A percentile compares a stretch with the other conserved stretches of the same genome.
Evolutionary conservation across 169 alveolate species (phyloP).

Genomic region (Eimeria tenella): DNA sequence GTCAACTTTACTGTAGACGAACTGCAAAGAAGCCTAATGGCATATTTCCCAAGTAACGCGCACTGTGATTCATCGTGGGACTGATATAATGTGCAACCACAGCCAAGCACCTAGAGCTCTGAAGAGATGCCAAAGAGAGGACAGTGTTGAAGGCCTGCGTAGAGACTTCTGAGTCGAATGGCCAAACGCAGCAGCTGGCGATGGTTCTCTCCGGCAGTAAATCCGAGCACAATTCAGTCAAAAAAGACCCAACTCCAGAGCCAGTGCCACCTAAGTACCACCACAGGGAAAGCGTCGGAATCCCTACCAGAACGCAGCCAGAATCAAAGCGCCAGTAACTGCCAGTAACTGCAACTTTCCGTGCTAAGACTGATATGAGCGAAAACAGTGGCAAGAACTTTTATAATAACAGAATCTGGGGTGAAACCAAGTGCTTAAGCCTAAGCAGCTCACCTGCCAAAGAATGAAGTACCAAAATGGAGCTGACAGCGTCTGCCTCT

Average conservation of each 20-base stretch:
- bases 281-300: background rate
- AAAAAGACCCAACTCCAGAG: constrained; percentile 64
- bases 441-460: constrained; percentile 47
- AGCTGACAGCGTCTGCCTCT: constrained; percentile 46
- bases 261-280: constrained; percentile 61
- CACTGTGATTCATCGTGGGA: too few species aligned
- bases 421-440: too few species aligned
- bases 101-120: constrained; percentile 4
- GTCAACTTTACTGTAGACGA: too few species aligned
- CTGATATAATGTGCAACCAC: too few species aligned
- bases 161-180: constrained; percentile 63
- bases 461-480: constrained; percentile 51
- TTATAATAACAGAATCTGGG: too few species aligned
- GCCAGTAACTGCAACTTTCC: too few species aligned
- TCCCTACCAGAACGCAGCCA: too few species aligned
- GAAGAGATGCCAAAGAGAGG: constrained; percentile 58
- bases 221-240: constrained; percentile 60
- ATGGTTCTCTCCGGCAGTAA: constrained; percentile 50
- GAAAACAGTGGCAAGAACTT: too few species aligned
- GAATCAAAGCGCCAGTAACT: too few species aligned
- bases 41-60: too few species aligned
- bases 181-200: constrained; percentile 72
- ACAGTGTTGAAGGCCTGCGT: constrained; percentile 56
- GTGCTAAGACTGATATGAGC: too few species aligned
- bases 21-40: too few species aligned